Evolutionary conservation across 2,329 filamentous ascomycete species (phyloP), one percentile per base, ranked within the genome.

Genomic region (Colletotrichum noveboracense): DNA sequence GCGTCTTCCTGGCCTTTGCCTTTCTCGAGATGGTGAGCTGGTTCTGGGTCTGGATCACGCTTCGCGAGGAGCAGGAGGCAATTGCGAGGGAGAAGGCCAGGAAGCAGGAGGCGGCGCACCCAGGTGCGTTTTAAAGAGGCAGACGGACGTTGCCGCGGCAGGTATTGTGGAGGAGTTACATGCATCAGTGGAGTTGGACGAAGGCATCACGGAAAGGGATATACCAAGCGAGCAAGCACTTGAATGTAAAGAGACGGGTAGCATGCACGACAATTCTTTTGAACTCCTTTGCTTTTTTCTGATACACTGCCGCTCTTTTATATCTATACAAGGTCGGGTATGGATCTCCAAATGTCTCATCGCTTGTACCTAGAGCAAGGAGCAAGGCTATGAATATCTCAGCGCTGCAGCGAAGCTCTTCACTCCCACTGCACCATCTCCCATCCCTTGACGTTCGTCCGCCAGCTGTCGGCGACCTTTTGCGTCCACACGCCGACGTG

Each of bases 21-120:
- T 97, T 98, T 80, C 82, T 98, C 81, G 96, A 98, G 87, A 91
- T 95, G 83, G 88, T 95, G 78, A 90, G 91, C 76, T 98, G 96
- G 95, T 96, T 98, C 84, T 98, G 96, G 96, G 92, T 91, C 28
- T 95, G 92, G 89, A 88, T 93, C 34, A 94, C 91, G 6, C 83
- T 95, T 79, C 88, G 91, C 68, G 94, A 95, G 80, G 94, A 95
- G 86, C 81, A 86, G n/a, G 78, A 80, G 6, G 85, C 83, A 24
- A 81, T 90, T 4, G 74, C 87, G 12, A 80, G 80, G 9, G 85
- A 84, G 77, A 86, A 87, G 81, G 82, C 81, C 26, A 83, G 80
- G 77, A 82, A 81, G 75, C 78, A 80, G 28, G 66, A 60, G 12
- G 55, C 43, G 43, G 43, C 43, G n/a, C 66, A 66, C 34, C 64